Base-by-base conservation (phyloP, 257 asterid genomes). In the Petunia axillaris region DNA sequence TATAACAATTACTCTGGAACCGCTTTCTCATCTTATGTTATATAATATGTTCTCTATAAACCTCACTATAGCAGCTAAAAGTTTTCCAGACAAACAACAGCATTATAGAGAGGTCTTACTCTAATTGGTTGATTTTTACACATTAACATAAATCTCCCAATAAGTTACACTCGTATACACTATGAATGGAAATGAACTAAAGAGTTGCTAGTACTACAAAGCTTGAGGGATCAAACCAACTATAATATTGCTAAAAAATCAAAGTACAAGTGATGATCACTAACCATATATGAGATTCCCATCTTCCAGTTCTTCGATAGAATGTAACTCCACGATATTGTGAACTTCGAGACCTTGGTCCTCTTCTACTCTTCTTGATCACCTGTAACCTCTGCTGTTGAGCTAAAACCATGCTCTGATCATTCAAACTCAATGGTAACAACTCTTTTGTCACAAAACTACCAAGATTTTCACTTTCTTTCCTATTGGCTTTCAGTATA, bases 281-380 rank as follows among this genome's bases (percentile, higher is more conserved):
- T 67, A 60, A 95, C 98, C 99, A 93, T 86, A 95, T 95, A 85
- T 95, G 99, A 74, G 98, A 95, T 84, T 95, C 99, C 99, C 99
- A 95, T 86, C 99, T 84, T 52, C 97, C 97, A 35, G 98, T 95
- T 73, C 99, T 93, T 62, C 98, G 94, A 77, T 95, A 95, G 82
- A 93, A 95, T 3, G 98, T 95, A 84, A 95, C 99, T 50, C 99
- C 99, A 40, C 97, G 98, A 84, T 95, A 95, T 91, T 93, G 97
- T 74, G 98, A 95, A 83, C 99, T 93, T 79, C 97, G 93, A 48
- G 98, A 90, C 95, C 93, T 86, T 77, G 99, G 99, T 59, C 99
- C 99, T 83, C 98, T 91, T 85, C 99, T 84, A 78, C 95, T 92
- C 91, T 91, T 95, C 93, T 89, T 25, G 25, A 25, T 93, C 87